Conservation (phyloP, 164 flowering plant genomes). For the Nymphaea colorata region DNA sequence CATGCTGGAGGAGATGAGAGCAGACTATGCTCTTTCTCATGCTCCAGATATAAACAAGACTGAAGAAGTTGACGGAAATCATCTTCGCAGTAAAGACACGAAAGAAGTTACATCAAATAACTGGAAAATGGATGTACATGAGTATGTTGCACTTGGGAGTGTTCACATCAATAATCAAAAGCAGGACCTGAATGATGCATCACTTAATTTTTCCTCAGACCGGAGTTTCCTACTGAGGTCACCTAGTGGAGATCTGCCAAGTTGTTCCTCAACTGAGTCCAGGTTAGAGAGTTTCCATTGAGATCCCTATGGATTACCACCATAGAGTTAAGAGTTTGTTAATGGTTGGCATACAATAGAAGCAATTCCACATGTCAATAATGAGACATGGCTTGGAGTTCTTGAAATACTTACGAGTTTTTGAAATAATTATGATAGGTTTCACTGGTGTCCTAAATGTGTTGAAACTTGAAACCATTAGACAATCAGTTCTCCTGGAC, state of each 20-base stretch:
- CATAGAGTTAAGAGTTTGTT: background rate
- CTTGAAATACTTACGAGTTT: too few species aligned
- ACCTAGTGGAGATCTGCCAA: constrained; percentile 11
- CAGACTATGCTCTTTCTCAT: constrained; percentile 33
- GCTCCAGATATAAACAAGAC: constrained; percentile 8
- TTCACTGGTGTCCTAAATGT: too few species aligned
- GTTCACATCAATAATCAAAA: constrained; percentile 6
- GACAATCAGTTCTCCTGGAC: too few species aligned
- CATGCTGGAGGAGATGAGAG: constrained; percentile 74
- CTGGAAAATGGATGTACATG: constrained; percentile 10
- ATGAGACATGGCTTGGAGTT: too few species aligned
- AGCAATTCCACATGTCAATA: too few species aligned
- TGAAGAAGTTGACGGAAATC: background rate
- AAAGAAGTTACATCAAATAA: constrained; percentile 11
- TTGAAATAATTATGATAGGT: too few species aligned
- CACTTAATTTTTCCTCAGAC: constrained; percentile 19
- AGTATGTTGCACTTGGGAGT: constrained; percentile 6
- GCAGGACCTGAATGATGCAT: constrained; percentile 5
- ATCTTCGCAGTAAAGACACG: constrained; percentile 2
- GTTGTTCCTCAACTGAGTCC: constrained; percentile 16
- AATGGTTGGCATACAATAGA: too few species aligned
- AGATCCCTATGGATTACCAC: background rate
- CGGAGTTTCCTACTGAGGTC: constrained; percentile 27
- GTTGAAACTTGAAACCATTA: too few species aligned
- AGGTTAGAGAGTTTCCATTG: constrained; percentile 21